These are phyloP conservation scores for Dimargaris verticillata DNA, from an alignment of 192 early-diverging fungal genomes.

Conservation along the genomic window DNA sequence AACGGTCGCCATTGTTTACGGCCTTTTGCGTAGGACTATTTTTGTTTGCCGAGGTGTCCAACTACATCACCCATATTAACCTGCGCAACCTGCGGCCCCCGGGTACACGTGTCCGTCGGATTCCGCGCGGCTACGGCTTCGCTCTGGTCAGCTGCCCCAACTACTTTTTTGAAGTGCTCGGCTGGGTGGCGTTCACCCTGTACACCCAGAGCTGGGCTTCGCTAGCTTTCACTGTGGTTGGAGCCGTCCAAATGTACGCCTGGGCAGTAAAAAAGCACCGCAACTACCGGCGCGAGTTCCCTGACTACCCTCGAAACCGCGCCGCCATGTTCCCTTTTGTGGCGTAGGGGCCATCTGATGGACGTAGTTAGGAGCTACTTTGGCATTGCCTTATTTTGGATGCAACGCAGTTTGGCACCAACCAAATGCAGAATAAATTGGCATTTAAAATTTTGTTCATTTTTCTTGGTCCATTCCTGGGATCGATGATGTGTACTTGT, in stretches of 20 bases:
- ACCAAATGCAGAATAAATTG: too few relatives aligned
- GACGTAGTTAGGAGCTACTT: too few relatives aligned
- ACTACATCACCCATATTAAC: slow-evolving; percentile 67
- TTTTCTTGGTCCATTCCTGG: too few relatives aligned
- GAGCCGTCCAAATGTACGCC: slow-evolving; percentile 72
- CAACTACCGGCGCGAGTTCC: slow-evolving; percentile 78
- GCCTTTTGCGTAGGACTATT: slow-evolving; percentile 19
- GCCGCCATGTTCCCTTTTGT: slow-evolving; percentile 62
- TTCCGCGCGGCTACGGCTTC: slow-evolving; percentile 87
- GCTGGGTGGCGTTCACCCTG: slow-evolving; percentile 57
- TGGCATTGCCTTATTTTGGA: too few relatives aligned
- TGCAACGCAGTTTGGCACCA: too few relatives aligned
- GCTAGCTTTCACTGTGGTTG: slow-evolving; percentile 48
- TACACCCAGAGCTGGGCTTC: slow-evolving; percentile 56
- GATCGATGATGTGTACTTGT: too few relatives aligned
- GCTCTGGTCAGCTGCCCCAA: slow-evolving; percentile 80
- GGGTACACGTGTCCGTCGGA: slow-evolving; percentile 66
- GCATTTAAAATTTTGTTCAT: too few relatives aligned
- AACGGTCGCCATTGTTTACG: slow-evolving; percentile 12
- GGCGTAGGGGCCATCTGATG: slow-evolving; percentile 21
- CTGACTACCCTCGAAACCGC: slow-evolving; percentile 72
- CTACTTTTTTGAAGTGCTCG: slow-evolving; percentile 78
- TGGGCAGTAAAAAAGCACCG: slow-evolving; percentile 97
- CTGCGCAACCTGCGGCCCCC: slow-evolving; percentile 83
- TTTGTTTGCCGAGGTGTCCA: slow-evolving; percentile 59